Evolutionary conservation across 495 filamentous ascomycete genomes (phyloP).

Genomic region (Usnea hakonensis): DNA sequence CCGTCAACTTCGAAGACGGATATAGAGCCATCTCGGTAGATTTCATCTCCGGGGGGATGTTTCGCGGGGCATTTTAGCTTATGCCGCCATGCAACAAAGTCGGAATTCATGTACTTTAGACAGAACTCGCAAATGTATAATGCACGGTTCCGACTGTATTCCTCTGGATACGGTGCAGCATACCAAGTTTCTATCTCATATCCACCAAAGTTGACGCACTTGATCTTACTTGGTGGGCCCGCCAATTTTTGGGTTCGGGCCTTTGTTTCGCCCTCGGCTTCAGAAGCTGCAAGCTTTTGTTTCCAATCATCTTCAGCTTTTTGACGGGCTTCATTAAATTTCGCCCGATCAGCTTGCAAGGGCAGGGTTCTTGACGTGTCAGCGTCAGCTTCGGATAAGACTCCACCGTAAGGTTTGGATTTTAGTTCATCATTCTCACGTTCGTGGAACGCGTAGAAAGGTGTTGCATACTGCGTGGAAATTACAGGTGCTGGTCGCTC

Average conservation of each 20-base stretch:
- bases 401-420: constrained; percentile 92
- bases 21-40: constrained; percentile 88
- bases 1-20: constrained; percentile 97
- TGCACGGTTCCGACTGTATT: constrained; percentile 90
- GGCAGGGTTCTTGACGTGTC: constrained; percentile 87
- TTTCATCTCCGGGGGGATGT: constrained; percentile 93
- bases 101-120: constrained; percentile 98
- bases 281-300: constrained; percentile 44
- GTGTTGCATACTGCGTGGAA: constrained; percentile 52
- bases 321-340: constrained; percentile 80
- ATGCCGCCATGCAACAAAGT: constrained; percentile 94
- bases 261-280: constrained; percentile 40
- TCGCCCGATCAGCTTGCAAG: constrained; percentile 63
- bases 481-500: constrained; percentile 38
- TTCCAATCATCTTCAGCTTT: constrained; percentile 91
- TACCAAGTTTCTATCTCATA: constrained; percentile 99
- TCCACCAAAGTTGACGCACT: constrained; percentile 95
- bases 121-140: constrained; percentile 99
- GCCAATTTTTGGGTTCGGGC: constrained; percentile 58
- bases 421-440: constrained; percentile 83
- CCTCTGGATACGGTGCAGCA: constrained; percentile 96
- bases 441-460: constrained; percentile 78
- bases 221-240: constrained; percentile 88
- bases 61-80: constrained; percentile 97
- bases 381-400: constrained; percentile 79